Evolutionary conservation across 2,329 filamentous ascomycete species (phyloP), one percentile per base, ranked within the genome.

Genomic region (Stagonosporopsis chrysanthemi): DNA sequence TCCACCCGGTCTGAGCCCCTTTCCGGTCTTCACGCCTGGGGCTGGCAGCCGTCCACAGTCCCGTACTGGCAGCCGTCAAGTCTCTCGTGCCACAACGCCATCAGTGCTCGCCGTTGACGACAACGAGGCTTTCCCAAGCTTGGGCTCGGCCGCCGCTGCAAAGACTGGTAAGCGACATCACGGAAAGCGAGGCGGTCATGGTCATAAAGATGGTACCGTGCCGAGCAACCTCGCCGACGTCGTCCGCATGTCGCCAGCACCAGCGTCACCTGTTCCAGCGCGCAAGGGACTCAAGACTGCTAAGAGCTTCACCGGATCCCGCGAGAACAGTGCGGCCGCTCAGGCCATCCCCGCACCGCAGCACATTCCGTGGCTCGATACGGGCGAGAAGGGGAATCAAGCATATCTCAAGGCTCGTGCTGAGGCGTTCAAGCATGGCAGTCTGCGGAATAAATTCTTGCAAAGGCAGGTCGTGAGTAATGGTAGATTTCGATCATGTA

Each of bases 391-490:
- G 62, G 91, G 91, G 63, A 98, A 99, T 76, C 92, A 93, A 77
- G 89, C 92, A 23, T 99, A 99, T 75, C 86, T 99, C 66, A 97
- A 97, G 79, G 92, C 93, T 66, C 89, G 95, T 50, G 90, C 93
- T 71, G 94, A 98, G 78, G 95, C 95, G 56, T 97, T 99, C 75
- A 96, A 96, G 79, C 95, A 99, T 75, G 95, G 95, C 65, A 95
- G 93, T 66, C 86, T 97, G 74, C 87, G 95, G 62, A 99, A 98
- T 77, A 98, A 98, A 75, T 99, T 98, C 69, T 79, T 99, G 52
- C 94, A 97, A 77, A 97, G 91, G 91, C 94, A 65, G 19, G 79
- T 69, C 80, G 45, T 4, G 9, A 42, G 38, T 23, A 17, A 42
- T 19, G 3, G 31, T 17, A 19, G 36, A 19, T n/a, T 33, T 39